Conservation (phyloP, 768 basidiomycete species). For the Pulveroboletus frians region DNA sequence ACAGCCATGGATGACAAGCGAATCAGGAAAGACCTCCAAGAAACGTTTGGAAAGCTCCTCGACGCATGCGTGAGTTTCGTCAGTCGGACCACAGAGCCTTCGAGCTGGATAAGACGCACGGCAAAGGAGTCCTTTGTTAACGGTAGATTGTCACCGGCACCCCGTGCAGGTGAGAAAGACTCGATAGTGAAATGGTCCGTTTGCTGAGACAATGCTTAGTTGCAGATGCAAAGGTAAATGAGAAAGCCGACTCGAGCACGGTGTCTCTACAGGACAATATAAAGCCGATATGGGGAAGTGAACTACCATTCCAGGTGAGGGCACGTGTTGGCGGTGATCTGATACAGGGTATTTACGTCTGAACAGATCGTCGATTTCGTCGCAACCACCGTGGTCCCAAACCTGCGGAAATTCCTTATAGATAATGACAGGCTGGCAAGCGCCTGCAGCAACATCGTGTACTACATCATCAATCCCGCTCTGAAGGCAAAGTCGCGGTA, state of each 20-base stretch:
- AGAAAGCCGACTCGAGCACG: slow-evolving; percentile 50
- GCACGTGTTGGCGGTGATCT: slow-evolving; percentile 14
- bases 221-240: slow-evolving; percentile 48
- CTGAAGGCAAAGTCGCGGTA: slow-evolving; percentile 76
- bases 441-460: slow-evolving; percentile 79
- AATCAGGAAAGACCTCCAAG: slow-evolving; percentile 88
- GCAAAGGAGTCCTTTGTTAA: slow-evolving; percentile 62
- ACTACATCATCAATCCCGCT: slow-evolving; percentile 77
- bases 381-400: slow-evolving; percentile 63
- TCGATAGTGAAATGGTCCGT: not conserved
- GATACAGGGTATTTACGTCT: slow-evolving; percentile 3
- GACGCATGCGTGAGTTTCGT: slow-evolving; percentile 74
- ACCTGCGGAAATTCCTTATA: slow-evolving; percentile 69
- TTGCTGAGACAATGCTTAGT: slow-evolving; percentile 7
- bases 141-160: slow-evolving; percentile 68
- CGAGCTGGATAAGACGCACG: slow-evolving; percentile 72
- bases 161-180: slow-evolving; percentile 42
- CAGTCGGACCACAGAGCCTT: slow-evolving; percentile 67
- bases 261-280: slow-evolving; percentile 33
- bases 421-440: slow-evolving; percentile 80
- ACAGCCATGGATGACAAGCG: slow-evolving; percentile 87
- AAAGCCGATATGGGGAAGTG: slow-evolving; percentile 26
- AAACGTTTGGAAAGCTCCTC: slow-evolving; percentile 78
- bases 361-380: slow-evolving; percentile 70
- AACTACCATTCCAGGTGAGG: slow-evolving; percentile 27